A percentile compares a stretch with the other conserved stretches of the same genome.
Evolutionary conservation across 176 grass and related monocot species (phyloP).

Genomic region (Ensete ventricosum): DNA sequence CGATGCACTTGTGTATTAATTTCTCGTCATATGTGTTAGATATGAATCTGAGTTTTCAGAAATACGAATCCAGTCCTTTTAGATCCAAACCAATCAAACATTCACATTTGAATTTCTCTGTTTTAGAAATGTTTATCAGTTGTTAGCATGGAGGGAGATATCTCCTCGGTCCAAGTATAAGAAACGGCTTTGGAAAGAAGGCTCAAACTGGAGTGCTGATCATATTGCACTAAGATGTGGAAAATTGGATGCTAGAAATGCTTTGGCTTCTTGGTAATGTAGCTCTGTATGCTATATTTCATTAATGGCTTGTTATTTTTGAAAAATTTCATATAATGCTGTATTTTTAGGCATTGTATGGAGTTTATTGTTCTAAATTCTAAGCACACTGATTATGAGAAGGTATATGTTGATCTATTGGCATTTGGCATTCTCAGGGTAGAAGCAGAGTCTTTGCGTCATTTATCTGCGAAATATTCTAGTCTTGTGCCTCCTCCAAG

Average conservation of each 20-base stretch:
- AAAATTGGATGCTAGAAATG: slow-evolving; percentile 56
- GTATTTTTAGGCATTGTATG: too few species aligned
- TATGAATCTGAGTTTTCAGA: too few species aligned
- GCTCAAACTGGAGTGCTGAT: slow-evolving; percentile 26
- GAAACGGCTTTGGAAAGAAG: slow-evolving; percentile 54
- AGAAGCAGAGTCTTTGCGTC: slow-evolving; percentile 75
- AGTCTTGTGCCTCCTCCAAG: slow-evolving; percentile 82
- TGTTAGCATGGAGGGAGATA: slow-evolving; percentile 75
- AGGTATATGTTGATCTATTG: too few species aligned
- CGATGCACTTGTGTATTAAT: too few species aligned
- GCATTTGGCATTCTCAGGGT: slow-evolving; percentile 39
- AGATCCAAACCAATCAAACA: too few species aligned
- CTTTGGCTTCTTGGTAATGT: slow-evolving; percentile 79
- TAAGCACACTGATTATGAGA: too few species aligned
- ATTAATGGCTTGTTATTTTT: too few species aligned
- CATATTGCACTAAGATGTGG: slow-evolving; percentile 33
- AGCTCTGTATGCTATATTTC: background rate
- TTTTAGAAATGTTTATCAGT: slow-evolving; percentile 66
- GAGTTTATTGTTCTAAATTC: too few species aligned
- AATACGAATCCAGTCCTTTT: too few species aligned
- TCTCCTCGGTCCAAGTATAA: slow-evolving; percentile 68
- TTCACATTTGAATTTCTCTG: background rate
- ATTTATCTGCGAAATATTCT: slow-evolving; percentile 77
- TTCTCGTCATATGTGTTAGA: too few species aligned
- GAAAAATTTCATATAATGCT: too few species aligned